Evolutionary conservation across 176 grass and related monocot species (phyloP).

Genomic region (Raddia distichophylla): DNA sequence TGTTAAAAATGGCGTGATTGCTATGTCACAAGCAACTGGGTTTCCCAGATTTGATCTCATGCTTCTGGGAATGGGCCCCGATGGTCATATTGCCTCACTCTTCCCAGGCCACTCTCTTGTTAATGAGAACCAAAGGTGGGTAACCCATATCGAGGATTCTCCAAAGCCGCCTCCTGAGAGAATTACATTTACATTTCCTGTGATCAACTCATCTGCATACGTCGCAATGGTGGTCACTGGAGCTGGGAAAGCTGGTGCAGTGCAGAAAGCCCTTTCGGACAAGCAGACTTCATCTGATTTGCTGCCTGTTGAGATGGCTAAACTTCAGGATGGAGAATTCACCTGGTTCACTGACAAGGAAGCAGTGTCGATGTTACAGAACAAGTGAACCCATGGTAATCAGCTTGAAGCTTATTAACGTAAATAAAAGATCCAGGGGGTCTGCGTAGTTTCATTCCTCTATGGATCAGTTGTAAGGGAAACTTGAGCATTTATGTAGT

Average conservation of each 20-base stretch:
- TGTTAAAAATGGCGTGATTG: constrained; percentile 61
- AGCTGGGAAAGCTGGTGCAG: constrained; percentile 59
- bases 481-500: constrained; percentile 26
- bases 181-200: constrained; percentile 92
- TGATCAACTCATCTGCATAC: constrained; percentile 90
- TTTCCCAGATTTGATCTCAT: constrained; percentile 86
- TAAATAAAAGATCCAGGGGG: constrained; percentile 30
- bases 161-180: constrained; percentile 95
- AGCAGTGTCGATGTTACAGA: constrained; percentile 70
- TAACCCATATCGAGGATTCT: constrained; percentile 90
- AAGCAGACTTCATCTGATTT: constrained; percentile 57
- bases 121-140: constrained; percentile 73
- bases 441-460: constrained; percentile 7
- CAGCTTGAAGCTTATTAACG: constrained; percentile 4
- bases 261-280: constrained; percentile 69
- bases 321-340: constrained; percentile 81
- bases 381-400: constrained; percentile 38
- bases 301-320: constrained; percentile 84
- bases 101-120: constrained; percentile 89
- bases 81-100: constrained; percentile 94
- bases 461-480: constrained; percentile 19
- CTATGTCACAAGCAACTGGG: constrained; percentile 55
- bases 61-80: constrained; percentile 96
- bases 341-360: constrained; percentile 95
- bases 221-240: constrained; percentile 91